These are phyloP conservation scores for Vicia sativa DNA, from an alignment of 306 rosid genomes.

Conservation along the genomic window DNA sequence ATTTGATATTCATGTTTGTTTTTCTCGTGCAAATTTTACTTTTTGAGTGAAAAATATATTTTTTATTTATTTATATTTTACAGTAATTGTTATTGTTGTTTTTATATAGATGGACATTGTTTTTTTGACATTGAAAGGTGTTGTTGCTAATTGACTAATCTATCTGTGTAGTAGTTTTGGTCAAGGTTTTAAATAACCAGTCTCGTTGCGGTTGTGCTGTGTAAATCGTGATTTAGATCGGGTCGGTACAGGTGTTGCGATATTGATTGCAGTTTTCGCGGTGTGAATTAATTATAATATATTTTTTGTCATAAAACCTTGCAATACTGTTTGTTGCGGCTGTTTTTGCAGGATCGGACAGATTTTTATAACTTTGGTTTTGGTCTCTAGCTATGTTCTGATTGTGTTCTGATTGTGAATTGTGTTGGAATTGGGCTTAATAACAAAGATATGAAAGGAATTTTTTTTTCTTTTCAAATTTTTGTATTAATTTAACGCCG, in stretches of 20 bases:
- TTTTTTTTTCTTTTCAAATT: constrained; percentile 7
- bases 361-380: neutral
- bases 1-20: neutral
- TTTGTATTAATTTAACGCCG: constrained; percentile 1
- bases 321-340: too few species aligned
- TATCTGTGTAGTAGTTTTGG: constrained; percentile 3
- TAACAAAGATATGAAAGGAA: neutral
- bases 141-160: constrained; percentile 14
- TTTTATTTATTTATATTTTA: neutral
- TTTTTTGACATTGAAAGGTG: constrained; percentile 27
- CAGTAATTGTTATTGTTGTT: neutral
- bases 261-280: too few species aligned
- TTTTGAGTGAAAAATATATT: neutral
- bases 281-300: too few species aligned
- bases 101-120: neutral
- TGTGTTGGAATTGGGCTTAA: constrained; percentile 30
- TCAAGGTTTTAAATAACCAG: neutral
- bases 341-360: too few species aligned
- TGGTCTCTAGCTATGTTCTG: constrained; percentile 8
- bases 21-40: neutral
- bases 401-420: constrained; percentile 20
- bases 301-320: too few species aligned
- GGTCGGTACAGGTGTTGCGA: too few species aligned
- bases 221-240: too few species aligned
- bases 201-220: too few species aligned